phyloP scores from a whole-genome alignment of 78 protist species.

The Polysphondylium violaceum region DNA sequence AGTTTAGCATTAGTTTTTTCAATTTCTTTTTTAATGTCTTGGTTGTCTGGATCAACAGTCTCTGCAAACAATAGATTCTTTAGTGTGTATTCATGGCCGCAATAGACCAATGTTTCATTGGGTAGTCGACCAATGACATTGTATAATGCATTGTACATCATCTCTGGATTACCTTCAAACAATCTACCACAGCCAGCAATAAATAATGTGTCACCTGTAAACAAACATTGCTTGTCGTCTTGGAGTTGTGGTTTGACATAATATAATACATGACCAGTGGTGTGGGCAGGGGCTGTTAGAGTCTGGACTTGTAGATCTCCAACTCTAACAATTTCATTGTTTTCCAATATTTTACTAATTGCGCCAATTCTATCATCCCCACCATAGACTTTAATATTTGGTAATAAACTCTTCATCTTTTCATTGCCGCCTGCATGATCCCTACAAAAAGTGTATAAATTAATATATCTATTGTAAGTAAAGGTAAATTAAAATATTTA shows the following conservation, averaged over 20 bases:
- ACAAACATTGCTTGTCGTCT: slow-evolving; percentile 40
- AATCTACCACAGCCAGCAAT: slow-evolving; percentile 91
- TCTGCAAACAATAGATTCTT: slow-evolving; percentile 86
- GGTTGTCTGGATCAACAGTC: slow-evolving; percentile 77
- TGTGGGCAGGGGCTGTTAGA: slow-evolving; percentile 88
- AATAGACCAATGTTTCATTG: slow-evolving; percentile 70
- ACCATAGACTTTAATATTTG: slow-evolving; percentile 70
- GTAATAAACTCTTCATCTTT: slow-evolving; percentile 17
- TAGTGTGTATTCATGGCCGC: slow-evolving; percentile 93
- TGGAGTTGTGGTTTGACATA: too few relatives aligned
- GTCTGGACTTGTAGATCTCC: slow-evolving; percentile 42
- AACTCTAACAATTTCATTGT: slow-evolving; percentile 46
- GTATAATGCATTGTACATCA: slow-evolving; percentile 77
- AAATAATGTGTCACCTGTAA: slow-evolving; percentile 93
- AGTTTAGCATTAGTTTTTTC: slow-evolving; percentile 20
- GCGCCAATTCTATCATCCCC: slow-evolving; percentile 80
- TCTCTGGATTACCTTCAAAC: slow-evolving; percentile 86
- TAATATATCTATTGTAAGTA: neutral
- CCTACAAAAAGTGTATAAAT: slow-evolving; percentile 9
- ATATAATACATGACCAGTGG: slow-evolving; percentile 79
- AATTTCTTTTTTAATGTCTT: slow-evolving; percentile 7
- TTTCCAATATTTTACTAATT: slow-evolving; percentile 24
- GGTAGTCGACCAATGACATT: slow-evolving; percentile 71
- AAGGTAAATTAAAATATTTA: neutral
- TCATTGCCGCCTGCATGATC: slow-evolving; percentile 92